Base-by-base conservation (phyloP, 2,329 filamentous ascomycete genomes). In the Alternaria arbusti region DNA sequence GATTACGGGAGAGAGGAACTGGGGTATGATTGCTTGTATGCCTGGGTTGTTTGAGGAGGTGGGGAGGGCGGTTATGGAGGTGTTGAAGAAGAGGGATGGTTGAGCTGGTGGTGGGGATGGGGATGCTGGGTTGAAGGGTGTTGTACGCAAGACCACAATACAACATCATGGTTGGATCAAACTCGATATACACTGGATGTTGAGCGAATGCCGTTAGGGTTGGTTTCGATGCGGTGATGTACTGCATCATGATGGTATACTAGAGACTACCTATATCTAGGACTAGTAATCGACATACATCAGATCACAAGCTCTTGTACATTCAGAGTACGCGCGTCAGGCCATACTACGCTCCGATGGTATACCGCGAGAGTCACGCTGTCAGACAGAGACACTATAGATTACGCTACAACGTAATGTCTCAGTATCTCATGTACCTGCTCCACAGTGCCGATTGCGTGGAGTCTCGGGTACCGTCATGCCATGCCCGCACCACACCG, bases 1-100 rank as follows among this genome's bases (percentile, higher is more conserved):
- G 61, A 74, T 79, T 54, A 60, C 61, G 30, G 78, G 77, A 1
- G 71, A 76, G 26, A 66, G 68, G 36, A 79, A 80, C 47, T 77
- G 69, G 63, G 78, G 78, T 59, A 79, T 79, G 76, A 67, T 79
- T 51, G 76, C 74, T 23, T 64, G 75, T 30, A 66, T 74, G 68
- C 74, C 76, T 0, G 67, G 54, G 8, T 51, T 64, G 13, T 79
- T 74, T 47, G 73, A 73, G n/a, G 52, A 58, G 20, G 73, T 79
- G 13, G 63, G 69, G 26, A 54, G 67, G 57, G 70, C 74, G 12
- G 73, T 77, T 49, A 74, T 72, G 59, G 69, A 72, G 7, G 70
- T 79, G 4, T 67, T 78, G 7, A 66, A 54, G 8, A 66, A 61
- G 60, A 70, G 73, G 63, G 56, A 62, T 6, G 15, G 40, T 6